Percentiles rank a stretch among this genome's conserved stretches.
Conservation (phyloP, 495 filamentous ascomycete species). For the Aspergillus affinis region DNA sequence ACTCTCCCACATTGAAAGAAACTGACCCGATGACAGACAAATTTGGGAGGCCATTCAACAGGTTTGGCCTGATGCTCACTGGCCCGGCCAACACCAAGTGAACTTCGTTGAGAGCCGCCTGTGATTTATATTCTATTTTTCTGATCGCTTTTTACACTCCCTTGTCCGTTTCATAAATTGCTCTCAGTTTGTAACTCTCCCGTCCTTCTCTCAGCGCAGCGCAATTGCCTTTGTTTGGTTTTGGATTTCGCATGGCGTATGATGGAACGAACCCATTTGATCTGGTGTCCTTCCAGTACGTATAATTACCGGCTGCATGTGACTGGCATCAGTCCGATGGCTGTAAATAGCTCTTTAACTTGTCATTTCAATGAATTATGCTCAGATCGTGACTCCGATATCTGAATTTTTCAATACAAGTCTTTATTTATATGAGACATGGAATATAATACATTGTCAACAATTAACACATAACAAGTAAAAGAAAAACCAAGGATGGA, state of each 20-base stretch:
- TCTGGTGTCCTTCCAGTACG: not conserved
- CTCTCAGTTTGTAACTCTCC: not conserved
- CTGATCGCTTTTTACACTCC: not conserved
- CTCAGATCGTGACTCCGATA: not conserved
- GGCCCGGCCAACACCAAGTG: conserved; percentile 68
- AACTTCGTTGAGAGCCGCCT: conserved; percentile 63
- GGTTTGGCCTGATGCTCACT: conserved; percentile 82
- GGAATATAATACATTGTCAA: conserved; percentile 21
- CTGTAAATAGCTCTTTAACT: not conserved
- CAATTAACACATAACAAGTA: conserved; percentile 11
- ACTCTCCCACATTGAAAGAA: conserved; percentile 2
- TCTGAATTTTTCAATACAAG: not conserved
- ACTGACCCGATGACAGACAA: conserved; percentile 52
- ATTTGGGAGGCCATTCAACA: conserved; percentile 85
- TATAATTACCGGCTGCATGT: not conserved
- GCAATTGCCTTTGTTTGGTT: not conserved
- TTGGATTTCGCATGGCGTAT: conserved; percentile 2
- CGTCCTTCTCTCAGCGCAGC: conserved; percentile 5
- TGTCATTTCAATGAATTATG: not conserved
- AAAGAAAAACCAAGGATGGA: not conserved
- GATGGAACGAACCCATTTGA: not conserved
- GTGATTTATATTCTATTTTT: conserved; percentile 28
- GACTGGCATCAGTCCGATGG: not conserved
- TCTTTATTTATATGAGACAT: conserved; percentile 14
- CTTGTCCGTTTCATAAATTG: conserved; percentile 5